Conservation (phyloP, 257 asterid species). For the Capsicum baccatum region DNA sequence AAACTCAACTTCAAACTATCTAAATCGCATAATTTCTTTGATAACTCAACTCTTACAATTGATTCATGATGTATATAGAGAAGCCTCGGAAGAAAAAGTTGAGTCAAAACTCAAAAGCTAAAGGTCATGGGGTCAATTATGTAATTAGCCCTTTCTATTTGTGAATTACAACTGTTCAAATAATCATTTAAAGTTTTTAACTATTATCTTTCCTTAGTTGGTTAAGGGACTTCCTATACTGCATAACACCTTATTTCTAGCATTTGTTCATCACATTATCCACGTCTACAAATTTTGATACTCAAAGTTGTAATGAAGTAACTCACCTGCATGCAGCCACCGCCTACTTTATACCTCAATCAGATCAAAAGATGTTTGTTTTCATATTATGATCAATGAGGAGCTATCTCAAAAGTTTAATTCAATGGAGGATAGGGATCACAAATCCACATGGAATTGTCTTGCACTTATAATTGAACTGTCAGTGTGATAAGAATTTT, state of each 20-base stretch:
- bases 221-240: background rate
- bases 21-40: background rate
- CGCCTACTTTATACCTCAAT: background rate
- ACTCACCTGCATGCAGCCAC: background rate
- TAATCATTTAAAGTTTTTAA: background rate
- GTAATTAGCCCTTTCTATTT: background rate
- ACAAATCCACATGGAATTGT: background rate
- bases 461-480: background rate
- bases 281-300: background rate
- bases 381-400: background rate
- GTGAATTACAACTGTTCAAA: background rate
- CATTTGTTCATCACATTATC: constrained; percentile 21
- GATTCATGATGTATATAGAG: background rate
- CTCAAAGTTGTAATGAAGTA: constrained; percentile 7
- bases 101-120: background rate
- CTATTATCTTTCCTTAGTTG: background rate
- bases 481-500: background rate
- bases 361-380: background rate
- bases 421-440: background rate
- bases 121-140: background rate
- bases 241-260: background rate
- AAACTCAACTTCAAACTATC: background rate
- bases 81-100: background rate
- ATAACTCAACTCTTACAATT: background rate
- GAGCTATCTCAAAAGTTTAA: background rate